Base-by-base conservation (phyloP, 106 monocot genomes). In the Dendrobium nobile region DNA sequence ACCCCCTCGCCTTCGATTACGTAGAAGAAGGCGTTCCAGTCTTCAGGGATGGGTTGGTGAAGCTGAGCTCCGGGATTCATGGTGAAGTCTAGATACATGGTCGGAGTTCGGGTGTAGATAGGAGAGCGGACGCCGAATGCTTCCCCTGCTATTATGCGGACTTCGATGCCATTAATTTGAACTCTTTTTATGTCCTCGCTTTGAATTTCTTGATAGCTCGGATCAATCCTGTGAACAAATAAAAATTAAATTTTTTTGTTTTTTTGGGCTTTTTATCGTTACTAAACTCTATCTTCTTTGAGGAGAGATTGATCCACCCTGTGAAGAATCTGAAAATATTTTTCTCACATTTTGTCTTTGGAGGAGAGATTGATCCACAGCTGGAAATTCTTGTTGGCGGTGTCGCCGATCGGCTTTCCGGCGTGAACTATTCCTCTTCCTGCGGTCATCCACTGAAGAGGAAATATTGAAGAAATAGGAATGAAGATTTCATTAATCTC, bases 351-450 rank as follows among this genome's bases (percentile, higher is more conserved):
- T 77, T 95, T 95, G 79, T 95, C 88, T 56, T 83, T 67, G 73
- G 92, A 90, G 81, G 95, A 89, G 83, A 95, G 95, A 79, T 95
- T 95, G 86, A 95, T 84, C 95, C 95, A 95, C 7, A 95, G 95
- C 79, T 95, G 95, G 18, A 95, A 84, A 44, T 92, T 92, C 78
- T 86, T 95, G 43, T 87, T 80, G 43, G 80, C 82, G 1, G 85
- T 92, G 16, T 59, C 78, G 15, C 81, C 84, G 4, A 87, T 82
- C 18, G 95, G 89, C 92, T 90, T 95, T 77, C 89, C 95, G 0
- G 95, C 87, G 77, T 95, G 95, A 9, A 95, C 86, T 37, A 95
- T 90, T 17, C 95, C 95, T 43, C 87, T 78, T 4, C 95, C 95
- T 15, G 92, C 92, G 0, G 95, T 95, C 95, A 95, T 95, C 95